Evolutionary conservation across 306 rosid species (phyloP).

Genomic region (Ceratonia siliqua): DNA sequence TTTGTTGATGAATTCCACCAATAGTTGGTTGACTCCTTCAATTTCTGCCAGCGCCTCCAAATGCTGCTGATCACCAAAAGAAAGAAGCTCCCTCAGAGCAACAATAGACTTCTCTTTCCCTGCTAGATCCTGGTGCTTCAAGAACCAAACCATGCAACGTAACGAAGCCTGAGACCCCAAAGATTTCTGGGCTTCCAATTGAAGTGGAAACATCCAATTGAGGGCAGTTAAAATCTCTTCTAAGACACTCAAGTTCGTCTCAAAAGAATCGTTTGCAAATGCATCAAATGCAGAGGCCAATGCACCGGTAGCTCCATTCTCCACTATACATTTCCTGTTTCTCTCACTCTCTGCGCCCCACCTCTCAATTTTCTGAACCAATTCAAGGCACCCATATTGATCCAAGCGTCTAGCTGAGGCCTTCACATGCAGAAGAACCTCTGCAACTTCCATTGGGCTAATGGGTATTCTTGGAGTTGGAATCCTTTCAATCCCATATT

Average conservation of each 20-base stretch:
- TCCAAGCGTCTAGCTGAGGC: slow-evolving; percentile 32
- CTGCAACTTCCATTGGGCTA: slow-evolving; percentile 30
- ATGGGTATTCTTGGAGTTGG: slow-evolving; percentile 57
- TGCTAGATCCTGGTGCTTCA: slow-evolving; percentile 33
- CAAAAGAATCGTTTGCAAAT: slow-evolving; percentile 34
- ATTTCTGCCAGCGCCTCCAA: slow-evolving; percentile 36
- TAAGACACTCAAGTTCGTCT: slow-evolving; percentile 24
- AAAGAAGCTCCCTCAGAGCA: slow-evolving; percentile 43
- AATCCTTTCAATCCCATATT: slow-evolving; percentile 45
- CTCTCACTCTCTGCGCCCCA: slow-evolving; percentile 52
- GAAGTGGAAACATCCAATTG: slow-evolving; percentile 47
- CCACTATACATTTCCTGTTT: slow-evolving; percentile 43
- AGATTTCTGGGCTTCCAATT: slow-evolving; percentile 29
- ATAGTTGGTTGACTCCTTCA: slow-evolving; percentile 32
- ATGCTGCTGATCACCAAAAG: slow-evolving; percentile 31
- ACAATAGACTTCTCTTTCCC: slow-evolving; percentile 42
- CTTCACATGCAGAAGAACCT: slow-evolving; percentile 11
- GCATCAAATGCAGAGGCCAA: slow-evolving; percentile 42
- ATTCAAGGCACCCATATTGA: slow-evolving; percentile 31
- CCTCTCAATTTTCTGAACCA: slow-evolving; percentile 33
- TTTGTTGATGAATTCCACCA: slow-evolving; percentile 36
- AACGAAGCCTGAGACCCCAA: slow-evolving; percentile 46
- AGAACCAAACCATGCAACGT: slow-evolving; percentile 48
- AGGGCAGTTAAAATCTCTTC: slow-evolving; percentile 46
- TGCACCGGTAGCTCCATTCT: slow-evolving; percentile 38